phyloP scores from a whole-genome alignment of 768 basidiomycete genomes.

The Amanita subjunquillea region DNA sequence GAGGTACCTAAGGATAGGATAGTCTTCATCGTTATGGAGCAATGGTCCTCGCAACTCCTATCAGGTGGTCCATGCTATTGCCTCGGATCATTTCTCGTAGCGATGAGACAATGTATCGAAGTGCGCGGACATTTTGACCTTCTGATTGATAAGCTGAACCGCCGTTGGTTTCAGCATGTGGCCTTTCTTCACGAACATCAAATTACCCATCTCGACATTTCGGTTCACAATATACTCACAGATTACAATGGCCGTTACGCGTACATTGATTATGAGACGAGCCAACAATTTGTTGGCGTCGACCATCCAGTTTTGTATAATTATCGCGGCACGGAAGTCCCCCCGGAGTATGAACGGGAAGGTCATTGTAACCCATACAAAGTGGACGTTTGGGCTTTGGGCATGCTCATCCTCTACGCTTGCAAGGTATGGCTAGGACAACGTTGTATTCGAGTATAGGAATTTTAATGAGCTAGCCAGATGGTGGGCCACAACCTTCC shows the following conservation, averaged over 20 bases:
- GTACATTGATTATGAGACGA: constrained; percentile 67
- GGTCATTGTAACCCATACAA: constrained; percentile 51
- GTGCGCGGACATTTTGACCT: constrained; percentile 19
- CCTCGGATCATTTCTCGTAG: constrained; percentile 40
- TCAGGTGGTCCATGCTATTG: constrained; percentile 38
- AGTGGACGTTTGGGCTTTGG: constrained; percentile 68
- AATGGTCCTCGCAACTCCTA: constrained; percentile 63
- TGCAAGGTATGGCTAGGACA: constrained; percentile 39
- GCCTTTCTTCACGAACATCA: constrained; percentile 59
- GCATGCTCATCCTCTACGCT: constrained; percentile 49
- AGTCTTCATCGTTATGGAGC: constrained; percentile 70
- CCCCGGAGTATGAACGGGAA: constrained; percentile 56
- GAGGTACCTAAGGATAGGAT: constrained; percentile 39
- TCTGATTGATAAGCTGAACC: neutral
- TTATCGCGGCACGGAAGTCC: constrained; percentile 53
- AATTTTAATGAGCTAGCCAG: constrained; percentile 22
- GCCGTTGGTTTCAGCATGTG: constrained; percentile 36
- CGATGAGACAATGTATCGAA: constrained; percentile 61
- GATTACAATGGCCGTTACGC: constrained; percentile 56
- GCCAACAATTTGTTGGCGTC: constrained; percentile 37
- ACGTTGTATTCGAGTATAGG: neutral
- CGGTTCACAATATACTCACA: constrained; percentile 57
- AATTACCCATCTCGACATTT: constrained; percentile 67
- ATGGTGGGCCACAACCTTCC: constrained; percentile 47
- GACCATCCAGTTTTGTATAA: constrained; percentile 27